Conservation (phyloP, 2,329 filamentous ascomycete genomes). For the Metarhizium album region DNA sequence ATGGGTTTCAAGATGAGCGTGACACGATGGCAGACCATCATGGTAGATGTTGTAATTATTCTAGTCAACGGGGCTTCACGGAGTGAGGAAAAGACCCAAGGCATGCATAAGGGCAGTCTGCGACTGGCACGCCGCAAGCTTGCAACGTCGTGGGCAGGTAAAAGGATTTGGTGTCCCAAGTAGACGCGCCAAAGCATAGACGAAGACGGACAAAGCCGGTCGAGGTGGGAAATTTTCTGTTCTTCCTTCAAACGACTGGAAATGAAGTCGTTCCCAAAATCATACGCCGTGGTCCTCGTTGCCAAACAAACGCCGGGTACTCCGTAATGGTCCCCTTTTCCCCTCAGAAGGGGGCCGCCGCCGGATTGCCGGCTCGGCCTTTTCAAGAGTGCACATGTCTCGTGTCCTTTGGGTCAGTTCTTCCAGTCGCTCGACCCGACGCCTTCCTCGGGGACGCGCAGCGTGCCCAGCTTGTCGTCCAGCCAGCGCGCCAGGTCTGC, state of each 20-base stretch:
- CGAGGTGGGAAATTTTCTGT: no score
- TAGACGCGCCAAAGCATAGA: slow-evolving; percentile 2
- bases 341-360: no score
- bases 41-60: no score
- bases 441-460: slow-evolving; percentile 43
- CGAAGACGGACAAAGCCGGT: background rate
- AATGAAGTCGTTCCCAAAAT: slow-evolving; percentile 10
- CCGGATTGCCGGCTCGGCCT: no score
- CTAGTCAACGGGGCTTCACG: no score
- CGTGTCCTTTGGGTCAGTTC: no score
- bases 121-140: background rate
- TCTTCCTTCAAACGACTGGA: background rate
- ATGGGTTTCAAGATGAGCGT: background rate
- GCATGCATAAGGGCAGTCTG: no score
- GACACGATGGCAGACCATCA: no score
- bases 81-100: no score
- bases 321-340: no score
- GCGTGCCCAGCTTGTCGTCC: slow-evolving; percentile 45
- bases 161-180: background rate
- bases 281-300: background rate
- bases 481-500: slow-evolving; percentile 49
- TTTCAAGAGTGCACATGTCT: no score
- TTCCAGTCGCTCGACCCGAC: slow-evolving; percentile 19
- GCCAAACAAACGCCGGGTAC: no score
- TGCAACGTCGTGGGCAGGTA: background rate